Evolutionary conservation across 805 yeast species (phyloP), one percentile per base, ranked within the genome.

Genomic region (Hanseniaspora occidentalis): DNA sequence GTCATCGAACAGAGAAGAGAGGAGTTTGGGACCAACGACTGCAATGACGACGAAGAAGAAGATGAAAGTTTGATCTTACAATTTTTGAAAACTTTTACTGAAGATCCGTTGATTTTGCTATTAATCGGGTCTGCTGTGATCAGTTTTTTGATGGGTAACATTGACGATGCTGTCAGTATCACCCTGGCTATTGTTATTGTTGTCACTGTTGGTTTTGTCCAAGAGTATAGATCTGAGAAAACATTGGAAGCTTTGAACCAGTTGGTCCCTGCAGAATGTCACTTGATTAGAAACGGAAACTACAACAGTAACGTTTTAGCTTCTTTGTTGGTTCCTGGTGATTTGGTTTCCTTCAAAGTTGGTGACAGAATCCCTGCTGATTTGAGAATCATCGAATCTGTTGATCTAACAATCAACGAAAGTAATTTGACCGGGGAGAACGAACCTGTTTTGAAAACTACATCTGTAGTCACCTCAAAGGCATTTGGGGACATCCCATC

Each of bases 331-430:
- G 99, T 92, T 18, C 97, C 98, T 4, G 99, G 99, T 44, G 99
- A 92, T 59, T 62, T 92, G 52, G 94, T 92, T 31, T 81, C 79
- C 50, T 84, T 92, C 51, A 61, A 78, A 35, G 88, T 86, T 40
- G 99, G 99, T 49, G 99, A 92, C 61, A 71, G 96, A 49, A 80
- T 92, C 41, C 98, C 99, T 1, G 98, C 98, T 0, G 99, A 92
- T 60, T 64, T 92, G 22, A 73, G 98, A 54, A 67, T 92, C 42
- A 70, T 77, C 4, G 79, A 79, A 44, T 75, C 94, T 8, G 82
- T 77, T 19, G 94, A 84, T 53, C 68, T 92, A 47, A 66, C 81
- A 18, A 77, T 92, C 42, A 98, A 92, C 63, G 98, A 92, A 64
- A 79, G 94, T 62, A 85, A 85, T 54, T 71, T 92, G 48, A 92